Evolutionary conservation across 768 basidiomycete genomes (phyloP).

Genomic region (Mycena maculata): DNA sequence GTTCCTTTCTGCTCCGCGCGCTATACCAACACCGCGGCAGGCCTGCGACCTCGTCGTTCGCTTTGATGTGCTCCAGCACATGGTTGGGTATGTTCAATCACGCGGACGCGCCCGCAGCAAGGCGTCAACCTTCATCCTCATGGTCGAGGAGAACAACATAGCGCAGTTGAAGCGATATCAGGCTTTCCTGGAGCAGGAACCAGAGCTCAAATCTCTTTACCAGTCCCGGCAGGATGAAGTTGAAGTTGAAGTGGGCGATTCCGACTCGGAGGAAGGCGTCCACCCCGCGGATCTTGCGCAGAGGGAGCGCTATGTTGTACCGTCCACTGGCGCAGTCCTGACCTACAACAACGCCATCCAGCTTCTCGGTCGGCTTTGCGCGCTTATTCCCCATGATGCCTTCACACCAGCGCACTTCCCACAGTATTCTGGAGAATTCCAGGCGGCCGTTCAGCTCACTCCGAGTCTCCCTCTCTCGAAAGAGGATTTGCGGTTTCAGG

Average conservation of each 20-base stretch:
- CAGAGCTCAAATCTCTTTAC: conserved; percentile 71
- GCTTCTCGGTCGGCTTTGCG: conserved; percentile 80
- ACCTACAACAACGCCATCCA: conserved; percentile 82
- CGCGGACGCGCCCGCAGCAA: conserved; percentile 86
- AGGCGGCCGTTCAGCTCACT: conserved; percentile 71
- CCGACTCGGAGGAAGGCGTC: conserved; percentile 54
- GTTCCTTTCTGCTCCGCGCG: conserved; percentile 31
- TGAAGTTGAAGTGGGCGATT: conserved; percentile 52
- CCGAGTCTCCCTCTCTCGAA: conserved; percentile 69
- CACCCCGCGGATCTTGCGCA: conserved; percentile 67
- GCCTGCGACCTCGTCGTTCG: conserved; percentile 89
- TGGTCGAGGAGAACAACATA: conserved; percentile 75
- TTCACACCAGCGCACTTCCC: conserved; percentile 74
- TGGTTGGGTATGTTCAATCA: conserved; percentile 91
- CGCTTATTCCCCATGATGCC: conserved; percentile 76
- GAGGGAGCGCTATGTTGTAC: conserved; percentile 81
- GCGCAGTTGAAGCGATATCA: conserved; percentile 69
- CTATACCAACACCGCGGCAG: conserved; percentile 46
- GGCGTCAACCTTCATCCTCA: conserved; percentile 81
- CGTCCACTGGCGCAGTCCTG: conserved; percentile 79
- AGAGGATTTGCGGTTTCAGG: conserved; percentile 65
- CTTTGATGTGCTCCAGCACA: conserved; percentile 83
- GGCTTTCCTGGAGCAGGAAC: conserved; percentile 69
- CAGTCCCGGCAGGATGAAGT: conserved; percentile 61
- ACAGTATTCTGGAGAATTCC: conserved; percentile 70